Evolutionary conservation across 2,329 filamentous ascomycete genomes (phyloP), one percentile per base, ranked within the genome.

Genomic region (Sarocladium brachiariae): DNA sequence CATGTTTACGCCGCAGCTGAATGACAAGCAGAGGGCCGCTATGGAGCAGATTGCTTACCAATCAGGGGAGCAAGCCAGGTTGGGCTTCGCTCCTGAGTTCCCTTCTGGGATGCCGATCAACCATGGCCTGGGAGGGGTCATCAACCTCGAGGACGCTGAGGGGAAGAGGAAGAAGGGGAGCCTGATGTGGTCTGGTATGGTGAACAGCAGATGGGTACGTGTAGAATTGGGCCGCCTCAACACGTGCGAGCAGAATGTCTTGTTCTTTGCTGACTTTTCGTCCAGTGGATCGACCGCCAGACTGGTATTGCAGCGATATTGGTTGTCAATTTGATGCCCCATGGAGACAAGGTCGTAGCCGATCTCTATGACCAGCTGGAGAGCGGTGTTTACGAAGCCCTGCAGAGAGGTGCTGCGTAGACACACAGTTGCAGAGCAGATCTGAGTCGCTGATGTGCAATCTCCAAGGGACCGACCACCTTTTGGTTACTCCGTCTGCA

Each of bases 161-260:
- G 68, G 66, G 0, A 71, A 70, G 62, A 61, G 72, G 33, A 63
- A 58, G 43, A 67, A 64, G 55, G 70, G 70, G 1, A 73, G 69
- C 30, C 52, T 75, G 51, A 69, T 65, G 59, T 75, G 72, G 71
- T 61, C 60, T n/a, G 72, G 72, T 30, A 64, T 68, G 52, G 58
- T 57, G 19, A 73, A 73, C 51, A 61, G 65, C 16, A 65, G 65
- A 51, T 75, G 72, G 71, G 69, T 70, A 55, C 62, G 68, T 63
- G 13, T 2, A 19, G 7, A 4, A 39, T 38, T 34, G 13, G 27
- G n/a, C 10, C 45, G 49, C 31, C n/a, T 21, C 45, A 39, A 19
- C 37, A 18, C 21, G 6, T 9, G 9, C 18, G 5, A 14, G 16
- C 9, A 41, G 7, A 4, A 21, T 16, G 37, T 19, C 4, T 10